Evolutionary conservation across 2,329 filamentous ascomycete genomes (phyloP).

Genomic region (Sclerotinia subarctica): DNA sequence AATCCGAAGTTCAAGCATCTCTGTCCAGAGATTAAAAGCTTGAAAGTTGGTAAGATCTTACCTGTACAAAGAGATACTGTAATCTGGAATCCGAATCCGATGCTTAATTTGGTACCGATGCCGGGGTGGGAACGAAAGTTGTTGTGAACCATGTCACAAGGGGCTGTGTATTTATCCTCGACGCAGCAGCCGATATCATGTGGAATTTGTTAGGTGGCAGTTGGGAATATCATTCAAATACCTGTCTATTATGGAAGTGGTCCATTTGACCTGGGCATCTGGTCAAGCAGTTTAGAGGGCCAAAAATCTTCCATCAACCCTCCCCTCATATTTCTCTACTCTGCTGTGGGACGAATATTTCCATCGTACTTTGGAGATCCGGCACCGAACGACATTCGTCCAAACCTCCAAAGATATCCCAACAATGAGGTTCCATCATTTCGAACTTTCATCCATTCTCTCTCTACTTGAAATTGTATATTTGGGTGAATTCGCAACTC

Average conservation of each 20-base stretch:
- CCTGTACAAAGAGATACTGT: neutral
- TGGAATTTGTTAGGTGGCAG: neutral
- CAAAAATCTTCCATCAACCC: neutral
- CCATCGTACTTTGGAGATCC: neutral
- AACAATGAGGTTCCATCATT: neutral
- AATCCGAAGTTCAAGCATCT: neutral
- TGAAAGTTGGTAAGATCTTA: neutral
- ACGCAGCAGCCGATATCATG: neutral
- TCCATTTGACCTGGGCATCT: neutral
- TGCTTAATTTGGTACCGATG: neutral
- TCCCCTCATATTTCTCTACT: neutral
- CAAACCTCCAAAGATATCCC: neutral
- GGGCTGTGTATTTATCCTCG: neutral
- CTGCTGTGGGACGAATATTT: neutral
- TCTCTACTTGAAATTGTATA: neutral
- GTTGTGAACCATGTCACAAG: neutral
- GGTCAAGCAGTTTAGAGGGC: neutral
- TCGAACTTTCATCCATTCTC: neutral
- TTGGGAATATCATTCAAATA: neutral
- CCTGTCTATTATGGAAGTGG: neutral
- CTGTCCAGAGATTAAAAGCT: neutral
- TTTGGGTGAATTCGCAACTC: neutral
- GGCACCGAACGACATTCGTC: neutral
- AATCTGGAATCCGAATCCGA: neutral
- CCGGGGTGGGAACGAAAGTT: neutral